These are phyloP conservation scores for Cardamine occulta DNA, from an alignment of 345 rosid genomes.

Conservation along the genomic window DNA sequence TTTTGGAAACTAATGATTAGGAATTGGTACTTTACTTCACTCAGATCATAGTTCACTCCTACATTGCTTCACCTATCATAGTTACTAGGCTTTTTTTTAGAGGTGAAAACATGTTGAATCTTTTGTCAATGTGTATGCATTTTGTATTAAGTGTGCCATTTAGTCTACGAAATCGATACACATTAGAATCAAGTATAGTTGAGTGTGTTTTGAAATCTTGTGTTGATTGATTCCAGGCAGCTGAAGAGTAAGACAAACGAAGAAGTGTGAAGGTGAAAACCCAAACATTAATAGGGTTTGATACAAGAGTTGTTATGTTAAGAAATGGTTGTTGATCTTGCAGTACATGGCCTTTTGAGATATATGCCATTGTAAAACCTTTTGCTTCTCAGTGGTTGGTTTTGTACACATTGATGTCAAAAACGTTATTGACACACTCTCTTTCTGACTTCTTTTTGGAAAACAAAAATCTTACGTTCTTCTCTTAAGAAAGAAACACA, in stretches of 20 bases:
- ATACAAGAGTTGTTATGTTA: slow-evolving; percentile 25
- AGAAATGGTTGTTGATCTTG: slow-evolving; percentile 25
- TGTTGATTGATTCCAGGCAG: slow-evolving; percentile 27
- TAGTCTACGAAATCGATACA: background rate
- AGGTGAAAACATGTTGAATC: background rate
- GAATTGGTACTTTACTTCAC: background rate
- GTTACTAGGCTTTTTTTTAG: slow-evolving; percentile 4
- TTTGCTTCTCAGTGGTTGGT: slow-evolving; percentile 32
- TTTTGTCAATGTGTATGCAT: background rate
- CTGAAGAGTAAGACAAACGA: slow-evolving; percentile 29
- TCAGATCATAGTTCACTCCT: background rate
- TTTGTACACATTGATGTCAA: slow-evolving; percentile 34
- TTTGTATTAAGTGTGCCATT: background rate
- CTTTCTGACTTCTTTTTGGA: background rate
- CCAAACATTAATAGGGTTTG: slow-evolving; percentile 34
- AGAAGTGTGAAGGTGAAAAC: slow-evolving; percentile 8
- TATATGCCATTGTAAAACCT: slow-evolving; percentile 12
- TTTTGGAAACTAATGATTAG: background rate
- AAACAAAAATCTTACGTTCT: background rate
- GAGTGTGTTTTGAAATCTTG: background rate
- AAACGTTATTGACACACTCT: slow-evolving; percentile 26
- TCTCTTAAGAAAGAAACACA: background rate
- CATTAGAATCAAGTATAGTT: slow-evolving; percentile 9
- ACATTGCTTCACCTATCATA: background rate
- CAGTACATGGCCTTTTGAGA: slow-evolving; percentile 29